These are phyloP conservation scores for Claviceps pazoutovae DNA, from an alignment of 2,329 filamentous ascomycete genomes.

Conservation along the genomic window DNA sequence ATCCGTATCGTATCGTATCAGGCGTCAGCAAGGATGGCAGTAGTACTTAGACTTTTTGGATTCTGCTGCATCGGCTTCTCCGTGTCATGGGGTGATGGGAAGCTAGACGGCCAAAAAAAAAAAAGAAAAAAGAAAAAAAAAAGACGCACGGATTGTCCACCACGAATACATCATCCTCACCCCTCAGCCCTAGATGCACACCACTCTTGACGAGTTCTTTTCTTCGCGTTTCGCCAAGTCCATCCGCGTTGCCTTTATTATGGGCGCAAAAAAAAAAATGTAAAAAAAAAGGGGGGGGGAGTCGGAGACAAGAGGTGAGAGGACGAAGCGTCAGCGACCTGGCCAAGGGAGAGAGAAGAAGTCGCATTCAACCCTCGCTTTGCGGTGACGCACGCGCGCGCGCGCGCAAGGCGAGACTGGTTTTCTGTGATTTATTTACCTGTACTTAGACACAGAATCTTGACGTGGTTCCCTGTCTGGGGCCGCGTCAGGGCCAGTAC, in stretches of 20 bases:
- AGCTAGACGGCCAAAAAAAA: not conserved
- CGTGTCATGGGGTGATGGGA: no score
- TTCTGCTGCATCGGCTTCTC: no score
- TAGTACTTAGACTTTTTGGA: no score
- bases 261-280: not conserved
- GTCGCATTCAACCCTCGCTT: no score
- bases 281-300: no score
- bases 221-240: constrained; percentile 69
- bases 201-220: constrained; percentile 75
- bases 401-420: no score
- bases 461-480: constrained; percentile 73
- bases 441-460: constrained; percentile 84
- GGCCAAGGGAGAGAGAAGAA: not conserved
- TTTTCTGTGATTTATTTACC: constrained; percentile 30
- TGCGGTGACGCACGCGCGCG: no score
- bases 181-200: constrained; percentile 57
- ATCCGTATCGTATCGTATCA: no score
- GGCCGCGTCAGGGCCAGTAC: constrained; percentile 72
- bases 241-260: constrained; percentile 61
- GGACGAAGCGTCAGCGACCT: not conserved
- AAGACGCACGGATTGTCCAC: constrained; percentile 54
- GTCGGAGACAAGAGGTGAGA: no score
- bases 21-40: no score
- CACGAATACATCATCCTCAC: constrained; percentile 71
- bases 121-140: not conserved